Conservation (phyloP, 768 basidiomycete genomes). For the Russula sp. region DNA sequence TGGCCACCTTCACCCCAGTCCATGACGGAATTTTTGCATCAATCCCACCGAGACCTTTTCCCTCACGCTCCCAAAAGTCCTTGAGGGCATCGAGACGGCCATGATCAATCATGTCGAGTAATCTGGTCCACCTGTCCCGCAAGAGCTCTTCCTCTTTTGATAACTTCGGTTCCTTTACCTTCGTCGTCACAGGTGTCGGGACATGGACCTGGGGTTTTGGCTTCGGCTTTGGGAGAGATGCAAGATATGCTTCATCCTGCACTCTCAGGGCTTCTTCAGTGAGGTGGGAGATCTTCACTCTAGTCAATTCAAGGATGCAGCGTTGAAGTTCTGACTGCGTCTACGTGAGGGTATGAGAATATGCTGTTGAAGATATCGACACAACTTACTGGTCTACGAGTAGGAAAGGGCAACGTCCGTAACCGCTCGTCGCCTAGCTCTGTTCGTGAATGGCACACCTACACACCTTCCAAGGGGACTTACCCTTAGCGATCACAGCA, state of each 20-base stretch:
- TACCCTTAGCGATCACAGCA: constrained; percentile 65
- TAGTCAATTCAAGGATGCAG: constrained; percentile 81
- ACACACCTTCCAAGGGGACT: background rate
- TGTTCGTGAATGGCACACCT: background rate
- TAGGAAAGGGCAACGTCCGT: constrained; percentile 93
- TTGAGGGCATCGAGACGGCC: constrained; percentile 80
- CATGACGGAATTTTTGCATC: constrained; percentile 68
- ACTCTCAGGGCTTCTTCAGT: constrained; percentile 80
- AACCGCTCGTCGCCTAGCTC: constrained; percentile 64
- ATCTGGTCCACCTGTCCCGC: constrained; percentile 76
- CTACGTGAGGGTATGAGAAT: constrained; percentile 40
- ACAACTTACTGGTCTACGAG: constrained; percentile 81
- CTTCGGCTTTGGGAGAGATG: constrained; percentile 83
- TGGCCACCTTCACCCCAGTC: constrained; percentile 57
- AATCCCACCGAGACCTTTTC: constrained; percentile 52
- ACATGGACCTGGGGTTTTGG: constrained; percentile 44
- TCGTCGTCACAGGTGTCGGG: constrained; percentile 42
- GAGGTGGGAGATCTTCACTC: constrained; percentile 79
- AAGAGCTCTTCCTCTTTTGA: constrained; percentile 75
- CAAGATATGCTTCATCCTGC: constrained; percentile 87
- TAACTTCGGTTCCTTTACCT: constrained; percentile 54
- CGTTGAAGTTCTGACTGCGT: constrained; percentile 88
- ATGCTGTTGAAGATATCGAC: background rate
- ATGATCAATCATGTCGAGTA: constrained; percentile 89
- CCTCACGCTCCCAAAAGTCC: constrained; percentile 79